phyloP scores from a whole-genome alignment of 164 flowering plant genomes.

The Magnolia kwangsiensis region DNA sequence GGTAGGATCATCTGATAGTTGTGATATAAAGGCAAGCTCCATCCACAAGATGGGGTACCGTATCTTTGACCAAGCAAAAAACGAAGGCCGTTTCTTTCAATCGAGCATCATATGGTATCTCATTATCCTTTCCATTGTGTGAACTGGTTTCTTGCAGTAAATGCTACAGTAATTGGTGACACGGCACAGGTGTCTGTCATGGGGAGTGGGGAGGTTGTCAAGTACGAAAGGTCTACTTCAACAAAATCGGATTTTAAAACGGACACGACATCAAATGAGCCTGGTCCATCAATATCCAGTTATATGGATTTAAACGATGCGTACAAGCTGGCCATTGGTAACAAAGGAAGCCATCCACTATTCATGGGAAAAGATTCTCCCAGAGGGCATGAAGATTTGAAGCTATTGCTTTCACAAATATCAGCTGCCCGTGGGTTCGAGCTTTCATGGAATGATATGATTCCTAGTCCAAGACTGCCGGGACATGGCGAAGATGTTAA shows the following conservation, averaged over 20 bases:
- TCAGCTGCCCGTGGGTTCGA: conserved; percentile 62
- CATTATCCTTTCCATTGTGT: neutral
- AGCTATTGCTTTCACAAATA: conserved; percentile 59
- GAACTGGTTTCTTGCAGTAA: conserved; percentile 23
- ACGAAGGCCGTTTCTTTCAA: neutral
- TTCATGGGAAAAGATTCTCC: conserved; percentile 49
- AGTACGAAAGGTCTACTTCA: conserved; percentile 13
- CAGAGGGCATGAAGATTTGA: conserved; percentile 63
- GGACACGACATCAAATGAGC: conserved; percentile 6
- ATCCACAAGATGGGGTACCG: neutral
- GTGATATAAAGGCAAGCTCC: neutral
- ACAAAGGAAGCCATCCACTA: conserved; percentile 51
- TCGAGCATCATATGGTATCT: neutral
- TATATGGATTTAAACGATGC: conserved; percentile 69
- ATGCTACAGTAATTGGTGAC: conserved; percentile 18
- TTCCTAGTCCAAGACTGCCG: conserved; percentile 69
- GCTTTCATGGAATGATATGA: conserved; percentile 40
- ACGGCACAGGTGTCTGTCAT: conserved; percentile 8
- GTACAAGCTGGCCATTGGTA: conserved; percentile 60
- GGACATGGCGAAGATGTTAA: conserved; percentile 43
- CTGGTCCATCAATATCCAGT: conserved; percentile 22
- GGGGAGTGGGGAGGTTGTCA: conserved; percentile 18
- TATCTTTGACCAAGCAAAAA: neutral
- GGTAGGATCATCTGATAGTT: neutral
- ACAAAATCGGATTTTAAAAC: conserved; percentile 8